Base-by-base conservation (phyloP, 495 filamentous ascomycete species). In the Aspergillus asperescens region DNA sequence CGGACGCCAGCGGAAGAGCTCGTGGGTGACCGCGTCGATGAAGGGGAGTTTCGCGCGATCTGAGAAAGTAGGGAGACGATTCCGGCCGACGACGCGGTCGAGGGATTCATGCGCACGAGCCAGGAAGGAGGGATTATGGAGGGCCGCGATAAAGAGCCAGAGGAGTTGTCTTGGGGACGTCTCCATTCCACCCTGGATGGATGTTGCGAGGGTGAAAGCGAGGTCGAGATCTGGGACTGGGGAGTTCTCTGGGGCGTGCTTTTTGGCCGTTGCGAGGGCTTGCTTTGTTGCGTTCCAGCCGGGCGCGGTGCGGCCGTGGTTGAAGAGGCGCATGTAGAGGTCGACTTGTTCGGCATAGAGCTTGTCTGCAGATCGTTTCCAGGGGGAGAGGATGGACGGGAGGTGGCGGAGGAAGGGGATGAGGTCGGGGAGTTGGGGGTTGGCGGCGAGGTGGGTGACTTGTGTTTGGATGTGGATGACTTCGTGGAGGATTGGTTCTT, bases 1-100 rank as follows among this genome's bases (percentile, higher is more conserved):
- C 12, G 69, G 67, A 4, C 62, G 54, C 70, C 70, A 74, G 23
- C 70, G 66, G 41, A 68, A 57, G n/a, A 66, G 38, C 27, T 74
- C 70, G 45, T 64, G 52, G 7, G 47, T 40, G 29, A 71, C 46
- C 10, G 69, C 65, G 18, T 69, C 62, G 28, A 74, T 61, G 38
- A 58, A 69, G 5, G 51, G 16, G 3, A 74, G 59, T 0, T 57
- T 44, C 4, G 61, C 2, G 3, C 63, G 54, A 31, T 73, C 70
- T 0, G 57, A 54, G 28, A 70, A 67, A 2, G 10, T 34, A 2
- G 68, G 70, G 1, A 66, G 56, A 1, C 65, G 59, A 5, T 60
- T 50, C 4, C 54, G 55, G 1, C 68, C 70, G 31, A 73, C 58
- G 9, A 73, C 61, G 1, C 55, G 40, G 45, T 73, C 69, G 20